Conservation (phyloP, 2,329 filamentous ascomycete species). For the Paecilomyces sp. region DNA sequence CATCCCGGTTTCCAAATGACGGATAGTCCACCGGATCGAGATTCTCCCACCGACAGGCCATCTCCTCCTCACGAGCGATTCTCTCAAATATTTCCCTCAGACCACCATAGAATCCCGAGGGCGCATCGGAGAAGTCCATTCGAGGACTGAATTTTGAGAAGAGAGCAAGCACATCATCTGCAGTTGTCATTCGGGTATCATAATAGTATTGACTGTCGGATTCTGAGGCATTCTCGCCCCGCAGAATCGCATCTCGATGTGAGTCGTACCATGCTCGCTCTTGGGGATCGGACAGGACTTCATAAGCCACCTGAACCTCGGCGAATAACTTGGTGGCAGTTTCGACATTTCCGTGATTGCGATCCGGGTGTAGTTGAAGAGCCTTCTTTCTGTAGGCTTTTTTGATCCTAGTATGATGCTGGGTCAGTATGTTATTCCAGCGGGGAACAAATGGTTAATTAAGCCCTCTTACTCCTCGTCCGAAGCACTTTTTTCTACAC, state of each 20-base stretch:
- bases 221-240: slow-evolving; percentile 43
- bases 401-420: slow-evolving; percentile 59
- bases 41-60: slow-evolving; percentile 63
- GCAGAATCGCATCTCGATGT: slow-evolving; percentile 77
- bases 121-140: slow-evolving; percentile 72
- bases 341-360: slow-evolving; percentile 81
- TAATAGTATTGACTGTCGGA: slow-evolving; percentile 51
- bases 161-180: slow-evolving; percentile 69
- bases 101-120: slow-evolving; percentile 77
- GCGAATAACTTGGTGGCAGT: slow-evolving; percentile 79
- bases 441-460: slow-evolving; percentile 1
- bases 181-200: slow-evolving; percentile 68
- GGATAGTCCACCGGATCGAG: slow-evolving; percentile 62
- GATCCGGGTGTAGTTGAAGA: slow-evolving; percentile 88
- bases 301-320: slow-evolving; percentile 86
- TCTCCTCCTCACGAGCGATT: slow-evolving; percentile 71
- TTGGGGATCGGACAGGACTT: slow-evolving; percentile 91
- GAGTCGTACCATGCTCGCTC: slow-evolving; percentile 98
- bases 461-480: slow-evolving; percentile 64
- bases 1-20: slow-evolving; percentile 69
- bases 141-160: slow-evolving; percentile 73
- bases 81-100: slow-evolving; percentile 70
- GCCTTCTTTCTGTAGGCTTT: slow-evolving; percentile 88
- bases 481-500: slow-evolving; percentile 62
- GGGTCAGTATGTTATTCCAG: slow-evolving; percentile 2